Percentiles rank a stretch among this genome's conserved stretches.
Evolutionary conservation across 148 eudicot species (phyloP).

Genomic region (Simmondsia chinensis): DNA sequence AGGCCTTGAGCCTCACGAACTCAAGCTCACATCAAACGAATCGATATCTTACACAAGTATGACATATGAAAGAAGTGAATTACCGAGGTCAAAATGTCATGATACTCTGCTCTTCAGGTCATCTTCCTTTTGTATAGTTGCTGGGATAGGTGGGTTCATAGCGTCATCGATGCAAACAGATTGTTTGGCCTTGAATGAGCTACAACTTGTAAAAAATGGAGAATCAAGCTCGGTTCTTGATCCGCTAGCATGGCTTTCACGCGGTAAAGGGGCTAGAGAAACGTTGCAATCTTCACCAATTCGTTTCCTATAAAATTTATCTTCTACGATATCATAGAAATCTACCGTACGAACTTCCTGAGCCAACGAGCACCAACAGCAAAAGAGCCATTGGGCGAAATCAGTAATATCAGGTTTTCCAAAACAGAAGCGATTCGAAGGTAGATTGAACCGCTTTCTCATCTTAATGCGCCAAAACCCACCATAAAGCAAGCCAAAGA

Average conservation of each 20-base stretch:
- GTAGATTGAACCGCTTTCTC: constrained; percentile 77
- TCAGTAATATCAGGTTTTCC: constrained; percentile 59
- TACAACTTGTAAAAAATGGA: constrained; percentile 6
- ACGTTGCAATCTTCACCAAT: constrained; percentile 9
- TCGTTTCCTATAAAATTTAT: constrained; percentile 38
- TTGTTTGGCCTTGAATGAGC: neutral
- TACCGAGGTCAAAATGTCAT: too few species aligned
- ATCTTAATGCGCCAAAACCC: constrained; percentile 96
- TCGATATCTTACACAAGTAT: too few species aligned
- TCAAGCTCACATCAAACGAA: too few species aligned
- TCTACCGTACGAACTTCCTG: constrained; percentile 94
- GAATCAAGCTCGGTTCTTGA: constrained; percentile 4
- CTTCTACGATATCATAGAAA: constrained; percentile 56
- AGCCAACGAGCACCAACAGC: constrained; percentile 97
- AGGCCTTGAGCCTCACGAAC: too few species aligned
- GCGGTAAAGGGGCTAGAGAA: constrained; percentile 54
- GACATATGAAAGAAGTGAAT: too few species aligned
- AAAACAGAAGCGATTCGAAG: constrained; percentile 45
- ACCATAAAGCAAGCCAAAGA: constrained; percentile 86
- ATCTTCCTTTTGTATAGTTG: constrained; percentile 9
- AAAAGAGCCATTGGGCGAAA: constrained; percentile 73
- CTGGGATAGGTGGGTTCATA: constrained; percentile 27
- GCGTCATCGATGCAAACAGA: constrained; percentile 7
- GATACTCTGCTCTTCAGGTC: too few species aligned
- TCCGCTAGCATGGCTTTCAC: constrained; percentile 34